Base-by-base conservation (phyloP, 2,329 filamentous ascomycete species). In the Cytospora piceicola region DNA sequence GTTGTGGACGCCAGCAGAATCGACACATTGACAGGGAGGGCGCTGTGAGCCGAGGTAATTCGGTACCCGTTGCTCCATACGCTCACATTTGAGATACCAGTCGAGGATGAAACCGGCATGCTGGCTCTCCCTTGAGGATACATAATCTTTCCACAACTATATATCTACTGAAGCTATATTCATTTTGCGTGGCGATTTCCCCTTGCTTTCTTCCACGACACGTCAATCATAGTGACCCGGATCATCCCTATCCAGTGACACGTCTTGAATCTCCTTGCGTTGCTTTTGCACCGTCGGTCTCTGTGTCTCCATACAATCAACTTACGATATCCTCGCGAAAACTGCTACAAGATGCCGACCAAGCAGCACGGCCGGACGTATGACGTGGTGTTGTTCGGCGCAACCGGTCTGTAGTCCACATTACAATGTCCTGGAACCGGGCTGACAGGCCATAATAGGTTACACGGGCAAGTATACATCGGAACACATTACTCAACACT, bases 401-500 rank as follows among this genome's bases (percentile, higher is more conserved):
- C 85, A 22, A 84, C 84, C 46, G 85, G 85, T 86, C 36, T 54
- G 61, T 46, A 46, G 9, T n/a, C 55, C 51, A 27, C 7, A 4
- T 7, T 4, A 32, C 29, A 20, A 15, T 22, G 27, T 22, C 1
- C 27, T 12, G 34, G 29, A n/a, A 42, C 61, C 56, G 61, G 32
- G 63, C 66, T 69, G 52, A 68, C 65, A 34, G 15, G 29, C 32
- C 32, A 34, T 34, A 4, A 6, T 84, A 75, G 94, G 94, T 32
- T 97, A 96, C 77, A 97, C 94, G 0, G 94, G 94, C 49, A 89
- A 87, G 70, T 83, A 91, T 70, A 88, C 88, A 2, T 89, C 89
- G 32, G 89, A 96, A 75, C 88, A 95, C 76, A 90, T 97, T 72
- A 83, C 88, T 61, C 83, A 83, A 17, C 79, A 86, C 69, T 81